phyloP scores from a whole-genome alignment of 2,329 filamentous ascomycete species.

The Epichloe baconii region DNA sequence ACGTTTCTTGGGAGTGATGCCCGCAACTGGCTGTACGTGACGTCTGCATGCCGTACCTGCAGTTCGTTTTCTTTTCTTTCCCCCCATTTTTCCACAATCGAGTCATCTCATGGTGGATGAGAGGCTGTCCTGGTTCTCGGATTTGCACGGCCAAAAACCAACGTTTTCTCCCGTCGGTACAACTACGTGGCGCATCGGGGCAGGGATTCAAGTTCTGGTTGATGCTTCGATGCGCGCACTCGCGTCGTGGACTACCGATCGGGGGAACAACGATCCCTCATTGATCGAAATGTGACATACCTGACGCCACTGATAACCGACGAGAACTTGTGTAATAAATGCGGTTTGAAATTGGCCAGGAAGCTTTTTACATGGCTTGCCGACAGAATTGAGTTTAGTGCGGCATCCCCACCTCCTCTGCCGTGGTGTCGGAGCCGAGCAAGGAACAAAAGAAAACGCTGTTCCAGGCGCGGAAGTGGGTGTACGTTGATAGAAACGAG shows the following conservation, averaged over 20 bases:
- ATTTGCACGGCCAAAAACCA: not conserved
- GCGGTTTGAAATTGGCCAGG: too few species aligned
- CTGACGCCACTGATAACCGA: not conserved
- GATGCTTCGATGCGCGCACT: not conserved
- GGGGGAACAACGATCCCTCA: not conserved
- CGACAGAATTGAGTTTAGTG: too few species aligned
- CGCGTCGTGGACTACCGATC: not conserved
- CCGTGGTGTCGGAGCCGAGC: too few species aligned
- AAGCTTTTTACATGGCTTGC: too few species aligned
- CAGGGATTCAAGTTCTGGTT: not conserved
- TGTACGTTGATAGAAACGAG: not conserved
- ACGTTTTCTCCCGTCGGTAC: too few species aligned
- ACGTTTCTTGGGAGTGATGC: too few species aligned
- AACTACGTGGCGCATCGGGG: not conserved
- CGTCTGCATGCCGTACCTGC: conserved; percentile 1
- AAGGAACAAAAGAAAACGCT: too few species aligned
- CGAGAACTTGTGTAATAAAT: too few species aligned
- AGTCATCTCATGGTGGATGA: too few species aligned
- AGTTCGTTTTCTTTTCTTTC: not conserved
- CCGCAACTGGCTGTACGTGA: not conserved
- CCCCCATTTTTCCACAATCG: not conserved
- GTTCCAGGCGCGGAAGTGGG: not conserved
- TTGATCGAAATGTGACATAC: not conserved
- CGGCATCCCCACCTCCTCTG: too few species aligned
- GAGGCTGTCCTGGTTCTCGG: not conserved